Percentiles rank a stretch among this genome's conserved stretches.
These are phyloP conservation scores for Chaetomium globosum DNA, from an alignment of 2,329 filamentous ascomycete genomes.

Conservation along the genomic window DNA sequence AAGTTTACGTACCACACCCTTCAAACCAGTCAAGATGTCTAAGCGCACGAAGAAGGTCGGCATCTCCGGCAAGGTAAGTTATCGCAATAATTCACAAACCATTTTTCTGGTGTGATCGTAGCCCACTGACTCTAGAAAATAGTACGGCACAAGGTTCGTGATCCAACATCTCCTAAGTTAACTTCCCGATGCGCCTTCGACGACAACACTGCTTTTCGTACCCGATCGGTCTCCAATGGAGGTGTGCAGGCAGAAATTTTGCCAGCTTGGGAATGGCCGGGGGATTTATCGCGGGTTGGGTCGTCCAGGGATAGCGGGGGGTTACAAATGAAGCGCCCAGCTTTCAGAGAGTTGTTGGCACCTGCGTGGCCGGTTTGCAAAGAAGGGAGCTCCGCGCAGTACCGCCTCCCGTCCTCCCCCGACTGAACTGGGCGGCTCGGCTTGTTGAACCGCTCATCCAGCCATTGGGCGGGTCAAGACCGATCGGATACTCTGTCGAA, in stretches of 20 bases:
- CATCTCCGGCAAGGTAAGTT: slow-evolving; percentile 75
- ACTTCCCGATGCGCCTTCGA: slow-evolving; percentile 35
- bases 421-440: background rate
- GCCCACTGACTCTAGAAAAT: slow-evolving; percentile 28
- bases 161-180: slow-evolving; percentile 26
- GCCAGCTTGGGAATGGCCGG: background rate
- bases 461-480: background rate
- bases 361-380: background rate
- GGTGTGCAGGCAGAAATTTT: background rate
- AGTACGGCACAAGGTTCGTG: slow-evolving; percentile 93
- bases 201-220: slow-evolving; percentile 14
- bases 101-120: background rate
- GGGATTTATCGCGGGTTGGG: background rate
- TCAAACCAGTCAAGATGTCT: slow-evolving; percentile 72
- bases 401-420: background rate
- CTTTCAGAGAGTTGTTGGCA: background rate
- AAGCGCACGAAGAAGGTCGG: slow-evolving; percentile 98
- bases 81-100: slow-evolving; percentile 18
- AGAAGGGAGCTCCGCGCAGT: background rate
- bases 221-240: slow-evolving; percentile 13
- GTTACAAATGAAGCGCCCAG: background rate
- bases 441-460: background rate
- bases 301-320: background rate
- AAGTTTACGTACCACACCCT: slow-evolving; percentile 36
- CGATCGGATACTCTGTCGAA: slow-evolving; percentile 21